Percentiles rank a stretch among this genome's conserved stretches.
Evolutionary conservation across 2,329 filamentous ascomycete genomes (phyloP).

Genomic region (Fusarium tricinctum): DNA sequence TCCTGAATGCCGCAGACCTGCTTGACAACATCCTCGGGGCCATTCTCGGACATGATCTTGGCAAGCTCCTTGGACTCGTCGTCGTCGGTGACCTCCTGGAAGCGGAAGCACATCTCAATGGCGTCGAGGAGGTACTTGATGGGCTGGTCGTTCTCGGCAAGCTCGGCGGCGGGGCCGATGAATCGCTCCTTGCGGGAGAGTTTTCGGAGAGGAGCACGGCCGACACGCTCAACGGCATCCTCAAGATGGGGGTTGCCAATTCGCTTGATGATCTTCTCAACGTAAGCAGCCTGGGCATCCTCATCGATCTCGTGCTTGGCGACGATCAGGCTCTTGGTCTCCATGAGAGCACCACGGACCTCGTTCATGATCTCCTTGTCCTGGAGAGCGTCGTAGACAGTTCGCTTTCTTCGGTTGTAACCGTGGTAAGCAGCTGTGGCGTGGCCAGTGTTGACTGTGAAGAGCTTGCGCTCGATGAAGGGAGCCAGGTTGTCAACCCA

Average conservation of each 20-base stretch:
- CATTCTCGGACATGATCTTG: slow-evolving; percentile 82
- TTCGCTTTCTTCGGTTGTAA: slow-evolving; percentile 86
- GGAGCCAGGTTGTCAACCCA: slow-evolving; percentile 93
- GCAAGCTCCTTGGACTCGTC: slow-evolving; percentile 90
- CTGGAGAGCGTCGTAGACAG: slow-evolving; percentile 88
- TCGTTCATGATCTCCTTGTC: slow-evolving; percentile 84
- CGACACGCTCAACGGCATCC: slow-evolving; percentile 94
- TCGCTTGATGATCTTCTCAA: slow-evolving; percentile 90
- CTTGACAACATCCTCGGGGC: slow-evolving; percentile 79
- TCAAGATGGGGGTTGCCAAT: slow-evolving; percentile 95
- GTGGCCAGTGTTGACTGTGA: slow-evolving; percentile 98
- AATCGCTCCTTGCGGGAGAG: slow-evolving; percentile 95
- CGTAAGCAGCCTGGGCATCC: slow-evolving; percentile 85
- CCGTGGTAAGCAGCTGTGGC: slow-evolving; percentile 97
- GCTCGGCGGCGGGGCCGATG: slow-evolving; percentile 89
- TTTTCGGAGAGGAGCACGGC: slow-evolving; percentile 94
- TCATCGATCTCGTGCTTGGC: slow-evolving; percentile 85
- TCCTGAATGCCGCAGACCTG: slow-evolving; percentile 86
- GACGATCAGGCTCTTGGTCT: slow-evolving; percentile 89
- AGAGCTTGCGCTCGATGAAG: slow-evolving; percentile 99
- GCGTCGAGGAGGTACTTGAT: slow-evolving; percentile 82
- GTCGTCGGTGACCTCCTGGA: slow-evolving; percentile 94
- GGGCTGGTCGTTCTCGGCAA: slow-evolving; percentile 83
- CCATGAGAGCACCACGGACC: slow-evolving; percentile 83
- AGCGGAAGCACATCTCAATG: slow-evolving; percentile 92